Percentiles rank a stretch among this genome's conserved stretches.
phyloP scores from a whole-genome alignment of 176 grass and related monocot species.

The Thalia dealbata region DNA sequence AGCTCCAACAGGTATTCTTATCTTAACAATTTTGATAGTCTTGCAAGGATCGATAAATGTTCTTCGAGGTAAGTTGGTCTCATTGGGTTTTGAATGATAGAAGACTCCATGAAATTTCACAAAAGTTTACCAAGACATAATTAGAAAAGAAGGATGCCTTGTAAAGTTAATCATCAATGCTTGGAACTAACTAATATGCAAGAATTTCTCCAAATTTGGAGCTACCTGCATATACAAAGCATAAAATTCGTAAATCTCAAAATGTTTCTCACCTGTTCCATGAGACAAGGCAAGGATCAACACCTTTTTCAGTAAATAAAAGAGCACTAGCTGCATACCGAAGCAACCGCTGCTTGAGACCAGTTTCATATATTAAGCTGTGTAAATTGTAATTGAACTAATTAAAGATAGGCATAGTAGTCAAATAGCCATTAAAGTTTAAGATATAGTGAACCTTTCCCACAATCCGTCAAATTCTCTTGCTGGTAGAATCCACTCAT shows the following conservation, averaged over 20 bases:
- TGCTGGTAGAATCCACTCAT: constrained; percentile 80
- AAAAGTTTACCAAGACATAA: not conserved
- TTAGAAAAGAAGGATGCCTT: not conserved
- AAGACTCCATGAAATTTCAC: no score
- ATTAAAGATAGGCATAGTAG: constrained; percentile 7
- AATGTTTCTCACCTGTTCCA: constrained; percentile 70
- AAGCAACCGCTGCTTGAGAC: constrained; percentile 89
- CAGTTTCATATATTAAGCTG: constrained; percentile 97
- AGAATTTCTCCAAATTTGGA: not conserved
- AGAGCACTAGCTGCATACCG: constrained; percentile 95
- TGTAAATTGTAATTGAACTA: constrained; percentile 20
- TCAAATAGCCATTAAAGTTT: constrained; percentile 12
- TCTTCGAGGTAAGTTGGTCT: no score
- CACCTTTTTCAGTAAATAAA: constrained; percentile 87
- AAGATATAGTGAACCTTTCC: constrained; percentile 58
- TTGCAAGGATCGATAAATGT: no score
- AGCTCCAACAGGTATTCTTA: no score
- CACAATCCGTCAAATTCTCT: constrained; percentile 98
- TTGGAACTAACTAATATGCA: not conserved
- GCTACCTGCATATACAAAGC: not conserved
- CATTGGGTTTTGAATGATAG: no score
- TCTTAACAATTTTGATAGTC: no score
- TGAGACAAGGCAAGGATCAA: constrained; percentile 84
- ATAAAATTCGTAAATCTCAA: not conserved
- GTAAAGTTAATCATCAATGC: not conserved